These are phyloP conservation scores for Linum lewisii DNA, from an alignment of 345 rosid species.

Conservation along the genomic window DNA sequence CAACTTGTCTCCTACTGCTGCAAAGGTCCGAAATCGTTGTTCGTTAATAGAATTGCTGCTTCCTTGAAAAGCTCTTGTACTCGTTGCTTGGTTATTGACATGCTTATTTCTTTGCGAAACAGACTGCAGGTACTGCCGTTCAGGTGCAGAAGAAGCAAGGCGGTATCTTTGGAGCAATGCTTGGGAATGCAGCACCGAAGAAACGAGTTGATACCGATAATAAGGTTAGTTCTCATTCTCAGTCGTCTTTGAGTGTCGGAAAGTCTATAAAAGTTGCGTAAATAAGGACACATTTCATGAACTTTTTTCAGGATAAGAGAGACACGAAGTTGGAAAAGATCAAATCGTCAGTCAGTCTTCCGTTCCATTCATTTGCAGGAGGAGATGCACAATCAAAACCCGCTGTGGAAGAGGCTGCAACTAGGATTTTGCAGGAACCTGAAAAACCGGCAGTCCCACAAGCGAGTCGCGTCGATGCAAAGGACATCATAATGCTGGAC, in stretches of 20 bases:
- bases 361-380: conserved; percentile 43
- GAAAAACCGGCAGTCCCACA: conserved; percentile 20
- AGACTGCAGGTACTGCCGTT: conserved; percentile 48
- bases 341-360: conserved; percentile 46
- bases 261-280: no score
- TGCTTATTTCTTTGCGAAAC: conserved; percentile 10
- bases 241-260: no score
- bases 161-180: conserved; percentile 47
- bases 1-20: conserved; percentile 24
- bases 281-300: no score
- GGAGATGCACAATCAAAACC: conserved; percentile 18
- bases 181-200: conserved; percentile 34
- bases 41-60: conserved; percentile 3
- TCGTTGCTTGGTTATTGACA: conserved; percentile 4
- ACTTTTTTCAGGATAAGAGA: conserved; percentile 34
- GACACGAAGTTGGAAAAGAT: conserved; percentile 49
- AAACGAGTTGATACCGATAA: conserved; percentile 34
- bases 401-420: conserved; percentile 14
- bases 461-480: no score
- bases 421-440: conserved; percentile 5
- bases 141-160: conserved; percentile 51
- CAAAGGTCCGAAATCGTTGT: conserved; percentile 25
- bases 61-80: conserved; percentile 3
- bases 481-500: conserved; percentile 35
- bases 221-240: conserved; percentile 27